Evolutionary conservation across 2,329 filamentous ascomycete genomes (phyloP), one percentile per base, ranked within the genome.

Genomic region (Parasarocladium wereldwijsianum): DNA sequence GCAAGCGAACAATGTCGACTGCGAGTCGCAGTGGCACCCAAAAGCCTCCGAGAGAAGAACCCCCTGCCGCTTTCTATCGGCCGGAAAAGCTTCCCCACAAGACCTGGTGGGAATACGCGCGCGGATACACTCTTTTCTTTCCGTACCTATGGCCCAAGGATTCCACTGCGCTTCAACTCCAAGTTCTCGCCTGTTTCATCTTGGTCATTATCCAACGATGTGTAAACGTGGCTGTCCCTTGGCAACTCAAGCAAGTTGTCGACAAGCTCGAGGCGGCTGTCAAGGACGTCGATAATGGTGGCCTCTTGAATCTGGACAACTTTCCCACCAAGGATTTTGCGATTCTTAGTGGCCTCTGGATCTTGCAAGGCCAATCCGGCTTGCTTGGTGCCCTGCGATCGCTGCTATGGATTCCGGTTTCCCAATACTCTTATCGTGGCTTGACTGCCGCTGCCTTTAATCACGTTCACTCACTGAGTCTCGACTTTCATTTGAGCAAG

Each of bases 401-500:
- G 14, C 73, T 84, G 20, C 62, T 98, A 19, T 98, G 90, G 90
- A 90, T 98, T 29, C 87, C 90, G 0, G 85, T 98, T 34, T 84
- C 86, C 20, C 90, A 98, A 51, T 93, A 96, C 52, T 93, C 87
- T 1, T 98, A 94, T 55, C 78, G 84, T 46, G 84, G 90, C 39
- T 66, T 98, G 34, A 93, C 86, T 5, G 90, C 90, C 2, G 86
- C 90, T 11, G 84, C 87, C 8, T 98, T 98, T 49, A 87, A 96
- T 56, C 90, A 98, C 50, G 90, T 98, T 14, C 90, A 98, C 53
- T 78, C 79, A 29, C 72, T 98, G 19, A 94, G 86, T 51, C 66
- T 96, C 40, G 90, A 96, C 50, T 98, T 98, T 46, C 90, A 98
- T 49, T 69, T 96, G 3, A 85, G 84, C 31, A 98, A 98, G 57